Evolutionary conservation across 2,329 filamentous ascomycete genomes (phyloP).

Genomic region (Metarhizium album): DNA sequence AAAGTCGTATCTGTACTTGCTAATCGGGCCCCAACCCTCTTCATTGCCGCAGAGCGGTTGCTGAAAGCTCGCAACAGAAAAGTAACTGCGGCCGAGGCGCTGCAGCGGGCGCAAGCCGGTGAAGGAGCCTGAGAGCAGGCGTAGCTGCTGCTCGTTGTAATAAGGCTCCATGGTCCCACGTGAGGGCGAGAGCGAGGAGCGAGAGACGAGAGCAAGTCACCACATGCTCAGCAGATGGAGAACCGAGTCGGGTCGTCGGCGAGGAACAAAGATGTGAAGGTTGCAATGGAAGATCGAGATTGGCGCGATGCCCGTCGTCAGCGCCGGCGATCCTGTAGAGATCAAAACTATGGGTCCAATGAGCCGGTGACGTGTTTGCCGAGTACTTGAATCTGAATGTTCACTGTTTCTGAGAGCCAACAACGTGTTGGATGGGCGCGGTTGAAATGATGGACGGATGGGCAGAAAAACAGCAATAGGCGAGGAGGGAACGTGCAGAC

Average conservation of each 20-base stretch:
- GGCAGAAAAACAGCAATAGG: neutral
- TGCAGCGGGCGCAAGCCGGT: constrained; percentile 42
- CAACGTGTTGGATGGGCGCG: neutral
- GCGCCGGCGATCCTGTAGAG: neutral
- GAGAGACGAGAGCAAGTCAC: constrained; percentile 13
- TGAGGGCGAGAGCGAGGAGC: constrained; percentile 6
- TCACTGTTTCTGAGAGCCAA: neutral
- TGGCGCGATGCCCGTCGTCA: neutral
- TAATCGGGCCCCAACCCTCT: constrained; percentile 94
- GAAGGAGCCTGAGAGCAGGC: constrained; percentile 49
- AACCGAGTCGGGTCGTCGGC: constrained; percentile 11
- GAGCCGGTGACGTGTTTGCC: constrained; percentile 1
- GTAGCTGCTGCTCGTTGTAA: constrained; percentile 31
- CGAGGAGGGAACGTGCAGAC: neutral
- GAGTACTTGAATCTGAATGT: neutral
- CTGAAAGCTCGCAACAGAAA: constrained; percentile 37
- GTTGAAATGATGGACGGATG: neutral
- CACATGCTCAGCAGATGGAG: constrained; percentile 8
- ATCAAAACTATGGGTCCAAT: constrained; percentile 1
- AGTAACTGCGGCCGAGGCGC: constrained; percentile 48
- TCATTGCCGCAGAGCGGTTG: constrained; percentile 78
- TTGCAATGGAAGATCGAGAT: neutral
- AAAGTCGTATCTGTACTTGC: constrained; percentile 79
- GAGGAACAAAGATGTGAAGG: neutral
- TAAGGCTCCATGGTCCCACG: constrained; percentile 17